A percentile compares a stretch with the other conserved stretches of the same genome.
Evolutionary conservation across 768 basidiomycete species (phyloP).

Genomic region (Clathrus columnatus): DNA sequence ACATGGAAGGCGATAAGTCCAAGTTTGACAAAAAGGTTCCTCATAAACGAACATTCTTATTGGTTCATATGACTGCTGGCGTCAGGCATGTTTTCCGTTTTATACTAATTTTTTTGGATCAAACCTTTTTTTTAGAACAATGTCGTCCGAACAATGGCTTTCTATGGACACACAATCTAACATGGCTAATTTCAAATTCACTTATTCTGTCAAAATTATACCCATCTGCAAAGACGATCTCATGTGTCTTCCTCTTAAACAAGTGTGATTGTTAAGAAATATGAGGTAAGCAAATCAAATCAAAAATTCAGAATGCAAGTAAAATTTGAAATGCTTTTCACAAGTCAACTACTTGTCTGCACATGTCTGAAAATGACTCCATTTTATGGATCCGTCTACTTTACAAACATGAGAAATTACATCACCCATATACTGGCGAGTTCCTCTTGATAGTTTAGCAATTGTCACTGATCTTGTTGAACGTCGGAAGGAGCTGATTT

Average conservation of each 20-base stretch:
- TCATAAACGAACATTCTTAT: constrained; percentile 97
- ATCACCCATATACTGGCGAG: constrained; percentile 77
- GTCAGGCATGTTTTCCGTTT: constrained; percentile 54
- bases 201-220: constrained; percentile 94
- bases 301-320: background rate
- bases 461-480: constrained; percentile 80
- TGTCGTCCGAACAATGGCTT: constrained; percentile 88
- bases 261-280: constrained; percentile 76
- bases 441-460: constrained; percentile 79
- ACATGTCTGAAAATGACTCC: constrained; percentile 88
- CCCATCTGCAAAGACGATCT: constrained; percentile 98
- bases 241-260: constrained; percentile 77
- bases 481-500: constrained; percentile 73
- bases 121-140: constrained; percentile 47
- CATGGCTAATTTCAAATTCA: constrained; percentile 95
- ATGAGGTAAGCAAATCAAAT: constrained; percentile 48
- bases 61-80: constrained; percentile 92
- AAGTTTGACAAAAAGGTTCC: constrained; percentile 98
- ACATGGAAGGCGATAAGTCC: constrained; percentile 97
- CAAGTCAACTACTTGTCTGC: constrained; percentile 71
- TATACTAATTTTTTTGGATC: background rate
- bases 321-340: background rate
- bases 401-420: constrained; percentile 77
- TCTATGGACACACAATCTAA: constrained; percentile 87
- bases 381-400: constrained; percentile 83